Evolutionary conservation across 139 green algal species (phyloP).

Genomic region (Ostreobium quekettii): DNA sequence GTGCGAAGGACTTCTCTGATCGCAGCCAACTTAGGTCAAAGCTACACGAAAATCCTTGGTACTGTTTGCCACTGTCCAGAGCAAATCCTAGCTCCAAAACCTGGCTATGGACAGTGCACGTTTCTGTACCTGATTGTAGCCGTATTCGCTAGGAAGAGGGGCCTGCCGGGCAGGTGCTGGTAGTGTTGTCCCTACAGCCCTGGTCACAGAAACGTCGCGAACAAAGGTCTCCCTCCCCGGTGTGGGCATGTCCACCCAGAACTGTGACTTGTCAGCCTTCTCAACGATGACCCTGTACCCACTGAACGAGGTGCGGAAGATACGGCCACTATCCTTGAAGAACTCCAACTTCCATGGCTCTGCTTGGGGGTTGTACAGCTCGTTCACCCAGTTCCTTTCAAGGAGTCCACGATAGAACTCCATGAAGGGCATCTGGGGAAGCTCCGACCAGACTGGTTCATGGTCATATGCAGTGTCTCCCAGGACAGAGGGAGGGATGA

Average conservation of each 20-base stretch:
- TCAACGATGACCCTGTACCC: constrained; percentile 7
- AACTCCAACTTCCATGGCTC: constrained; percentile 7
- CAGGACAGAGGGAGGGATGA: neutral
- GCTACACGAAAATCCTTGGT: too few relatives aligned
- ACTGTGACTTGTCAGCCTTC: neutral
- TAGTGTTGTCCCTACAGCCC: neutral
- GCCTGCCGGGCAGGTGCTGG: neutral
- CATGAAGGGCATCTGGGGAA: constrained; percentile 8
- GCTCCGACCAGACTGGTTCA: neutral
- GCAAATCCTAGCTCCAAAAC: too few relatives aligned
- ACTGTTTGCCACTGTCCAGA: too few relatives aligned
- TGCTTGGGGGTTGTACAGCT: constrained; percentile 4
- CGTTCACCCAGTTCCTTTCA: constrained; percentile 12
- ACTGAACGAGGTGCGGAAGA: constrained; percentile 9
- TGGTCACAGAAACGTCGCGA: neutral
- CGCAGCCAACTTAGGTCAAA: too few relatives aligned
- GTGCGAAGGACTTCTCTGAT: too few relatives aligned
- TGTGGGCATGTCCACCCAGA: constrained; percentile 4
- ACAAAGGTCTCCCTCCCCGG: neutral
- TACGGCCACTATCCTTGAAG: constrained; percentile 11
- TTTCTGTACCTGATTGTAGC: constrained; percentile 8
- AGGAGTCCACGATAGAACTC: constrained; percentile 15
- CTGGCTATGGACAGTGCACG: too few relatives aligned
- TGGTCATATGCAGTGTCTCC: neutral
- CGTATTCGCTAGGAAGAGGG: neutral